Evolutionary conservation across 2,329 filamentous ascomycete genomes (phyloP), one percentile per base, ranked within the genome.

Genomic region (Phaeosphaeriaceae sp.): DNA sequence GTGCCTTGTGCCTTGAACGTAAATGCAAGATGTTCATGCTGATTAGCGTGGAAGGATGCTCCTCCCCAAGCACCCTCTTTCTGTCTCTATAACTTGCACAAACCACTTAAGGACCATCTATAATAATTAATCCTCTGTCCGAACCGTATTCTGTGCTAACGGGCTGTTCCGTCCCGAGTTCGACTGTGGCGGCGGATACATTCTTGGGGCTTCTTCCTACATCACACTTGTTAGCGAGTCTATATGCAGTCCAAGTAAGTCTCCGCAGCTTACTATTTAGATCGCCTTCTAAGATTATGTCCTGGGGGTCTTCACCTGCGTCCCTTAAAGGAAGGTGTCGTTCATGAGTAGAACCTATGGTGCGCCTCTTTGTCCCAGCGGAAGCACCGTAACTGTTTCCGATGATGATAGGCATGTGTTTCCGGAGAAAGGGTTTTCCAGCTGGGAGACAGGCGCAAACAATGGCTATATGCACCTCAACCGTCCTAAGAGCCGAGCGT

Each of bases 201-300:
- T n/a, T n/a, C n/a, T n/a, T 42, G 28, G 39, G 33, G 33, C 15
- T 35, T 35, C 33, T 16, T n/a, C 15, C 33, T 35, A 35, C 18
- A 35, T 35, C 15, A 35, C 33, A 18, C 13, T 35, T 35, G 15
- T 35, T 35, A 35, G 33, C 33, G 33, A 35, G 39, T 18, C 39
- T 18, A 42, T 42, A 42, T 42, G 16, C 23, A 42, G 39, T 35
- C n/a, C n/a, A 17, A 42, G 20, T 42, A n/a, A n/a, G 39, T 42
- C 39, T 42, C 21, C 30, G 39, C 39, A 42, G 20, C 39, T n/a
- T 16, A 42, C 39, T 42, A 42, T 17, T 42, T 42, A 33, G 9
- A 39, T 39, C 36, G 16, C 11, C 36, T 23, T 21, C 18, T 11
- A 23, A 39, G 36, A 39, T 39, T 23, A 30, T 42, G 18, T 42